Conservation (phyloP, 2,329 filamentous ascomycete species). For the Penicillium expansum region DNA sequence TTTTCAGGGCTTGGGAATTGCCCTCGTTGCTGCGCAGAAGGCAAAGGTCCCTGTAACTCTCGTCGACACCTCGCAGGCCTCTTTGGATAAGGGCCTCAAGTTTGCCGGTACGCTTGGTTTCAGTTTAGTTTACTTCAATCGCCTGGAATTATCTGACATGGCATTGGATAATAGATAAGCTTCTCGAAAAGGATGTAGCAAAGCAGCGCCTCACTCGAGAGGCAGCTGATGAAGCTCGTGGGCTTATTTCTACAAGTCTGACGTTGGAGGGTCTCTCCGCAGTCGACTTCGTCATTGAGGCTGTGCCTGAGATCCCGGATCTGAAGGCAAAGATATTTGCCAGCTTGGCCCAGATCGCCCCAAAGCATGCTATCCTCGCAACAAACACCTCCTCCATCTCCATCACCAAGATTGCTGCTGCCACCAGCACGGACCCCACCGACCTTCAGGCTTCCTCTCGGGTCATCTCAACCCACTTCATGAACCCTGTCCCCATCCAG, state of each 20-base stretch:
- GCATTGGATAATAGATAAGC: slow-evolving; percentile 65
- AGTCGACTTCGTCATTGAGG: slow-evolving; percentile 98
- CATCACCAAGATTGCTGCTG: slow-evolving; percentile 91
- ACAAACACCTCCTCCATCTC: slow-evolving; percentile 99
- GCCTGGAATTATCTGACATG: not conserved
- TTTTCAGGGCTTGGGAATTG: slow-evolving; percentile 83
- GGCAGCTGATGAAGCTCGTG: slow-evolving; percentile 70
- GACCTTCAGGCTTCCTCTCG: slow-evolving; percentile 79
- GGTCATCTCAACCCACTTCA: slow-evolving; percentile 95
- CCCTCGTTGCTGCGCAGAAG: slow-evolving; percentile 83
- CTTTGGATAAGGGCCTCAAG: slow-evolving; percentile 81
- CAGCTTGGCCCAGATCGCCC: slow-evolving; percentile 75
- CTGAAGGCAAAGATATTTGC: slow-evolving; percentile 88
- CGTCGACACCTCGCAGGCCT: slow-evolving; percentile 78
- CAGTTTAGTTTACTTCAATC: not conserved
- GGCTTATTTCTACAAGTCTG: slow-evolving; percentile 67
- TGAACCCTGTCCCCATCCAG: slow-evolving; percentile 97
- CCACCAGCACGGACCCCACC: slow-evolving; percentile 73
- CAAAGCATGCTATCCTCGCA: slow-evolving; percentile 82
- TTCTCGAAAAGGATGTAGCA: slow-evolving; percentile 86
- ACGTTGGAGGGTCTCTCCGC: slow-evolving; percentile 72
- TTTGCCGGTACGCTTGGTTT: slow-evolving; percentile 68
- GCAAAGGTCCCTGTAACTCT: slow-evolving; percentile 81
- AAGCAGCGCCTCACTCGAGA: slow-evolving; percentile 83
- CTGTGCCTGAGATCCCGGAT: slow-evolving; percentile 84